Percentiles rank a stretch among this genome's conserved stretches.
phyloP scores from a whole-genome alignment of 2,329 filamentous ascomycete species.

The Thielaviopsis populi region DNA sequence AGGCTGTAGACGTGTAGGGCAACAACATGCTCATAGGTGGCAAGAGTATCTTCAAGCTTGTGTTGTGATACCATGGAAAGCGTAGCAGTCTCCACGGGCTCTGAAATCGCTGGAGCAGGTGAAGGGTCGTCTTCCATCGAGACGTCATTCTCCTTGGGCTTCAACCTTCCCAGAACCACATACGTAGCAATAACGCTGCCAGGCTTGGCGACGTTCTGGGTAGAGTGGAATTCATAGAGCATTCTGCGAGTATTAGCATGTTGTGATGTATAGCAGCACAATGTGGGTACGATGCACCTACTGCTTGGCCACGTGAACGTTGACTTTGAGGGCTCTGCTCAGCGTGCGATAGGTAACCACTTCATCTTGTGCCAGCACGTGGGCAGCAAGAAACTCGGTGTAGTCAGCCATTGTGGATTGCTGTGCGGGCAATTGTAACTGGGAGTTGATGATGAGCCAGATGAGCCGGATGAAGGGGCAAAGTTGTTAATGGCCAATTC shows the following conservation, averaged over 20 bases:
- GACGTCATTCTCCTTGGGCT: constrained; percentile 44
- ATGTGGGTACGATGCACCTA: constrained; percentile 28
- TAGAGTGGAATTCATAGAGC: constrained; percentile 70
- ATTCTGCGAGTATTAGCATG: constrained; percentile 41
- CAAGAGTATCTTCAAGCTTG: constrained; percentile 51
- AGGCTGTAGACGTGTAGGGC: constrained; percentile 84
- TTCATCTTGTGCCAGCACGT: constrained; percentile 60
- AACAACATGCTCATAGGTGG: constrained; percentile 54
- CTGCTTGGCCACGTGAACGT: constrained; percentile 83
- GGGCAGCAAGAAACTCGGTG: constrained; percentile 56
- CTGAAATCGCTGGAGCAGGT: constrained; percentile 25
- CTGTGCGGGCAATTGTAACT: not conserved
- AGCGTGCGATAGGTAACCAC: constrained; percentile 75
- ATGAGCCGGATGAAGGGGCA: too few species aligned
- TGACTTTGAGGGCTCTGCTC: constrained; percentile 67
- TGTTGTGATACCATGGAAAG: constrained; percentile 59
- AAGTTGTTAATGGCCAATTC: too few species aligned
- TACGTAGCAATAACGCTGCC: constrained; percentile 84
- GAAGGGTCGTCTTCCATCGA: constrained; percentile 41
- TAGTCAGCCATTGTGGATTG: constrained; percentile 41
- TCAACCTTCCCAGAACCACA: constrained; percentile 58
- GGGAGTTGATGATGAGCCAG: not conserved
- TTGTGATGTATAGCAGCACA: not conserved
- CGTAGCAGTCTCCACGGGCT: constrained; percentile 39
- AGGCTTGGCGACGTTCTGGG: constrained; percentile 59